Evolutionary conservation across 2,329 filamentous ascomycete genomes (phyloP).

Genomic region (Epicoccum nigrum): DNA sequence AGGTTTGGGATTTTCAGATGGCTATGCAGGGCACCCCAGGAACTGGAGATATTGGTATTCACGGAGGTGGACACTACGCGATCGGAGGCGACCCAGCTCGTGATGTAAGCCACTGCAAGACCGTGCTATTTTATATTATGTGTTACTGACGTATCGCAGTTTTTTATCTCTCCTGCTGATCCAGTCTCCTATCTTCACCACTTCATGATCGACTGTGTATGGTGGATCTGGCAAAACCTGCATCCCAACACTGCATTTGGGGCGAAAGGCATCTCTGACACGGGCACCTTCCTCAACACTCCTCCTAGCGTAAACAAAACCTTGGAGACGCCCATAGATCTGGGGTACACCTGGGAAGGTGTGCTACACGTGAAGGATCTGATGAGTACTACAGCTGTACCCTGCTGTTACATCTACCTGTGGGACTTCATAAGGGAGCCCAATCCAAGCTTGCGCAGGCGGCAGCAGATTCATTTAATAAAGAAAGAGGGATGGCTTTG

Average conservation of each 20-base stretch:
- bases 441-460: too few species aligned
- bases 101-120: too few species aligned
- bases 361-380: conserved; percentile 30
- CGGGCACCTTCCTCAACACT: conserved; percentile 49
- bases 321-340: conserved; percentile 41
- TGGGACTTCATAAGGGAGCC: too few species aligned
- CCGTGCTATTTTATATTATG: too few species aligned
- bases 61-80: background rate
- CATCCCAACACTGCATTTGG: conserved; percentile 36
- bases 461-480: too few species aligned
- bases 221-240: conserved; percentile 56
- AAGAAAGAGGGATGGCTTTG: too few species aligned
- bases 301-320: conserved; percentile 47
- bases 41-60: background rate
- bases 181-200: conserved; percentile 54
- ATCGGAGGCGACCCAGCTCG: background rate
- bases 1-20: background rate
- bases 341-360: conserved; percentile 25
- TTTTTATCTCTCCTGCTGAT: conserved; percentile 19
- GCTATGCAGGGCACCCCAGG: background rate
- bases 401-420: conserved; percentile 19
- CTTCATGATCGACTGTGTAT: conserved; percentile 52
- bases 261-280: conserved; percentile 35
- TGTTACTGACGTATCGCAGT: too few species aligned
- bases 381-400: conserved; percentile 18